These are phyloP conservation scores for Globisporangium mamillatum DNA, from an alignment of 352 stramenopile species.

Conservation along the genomic window DNA sequence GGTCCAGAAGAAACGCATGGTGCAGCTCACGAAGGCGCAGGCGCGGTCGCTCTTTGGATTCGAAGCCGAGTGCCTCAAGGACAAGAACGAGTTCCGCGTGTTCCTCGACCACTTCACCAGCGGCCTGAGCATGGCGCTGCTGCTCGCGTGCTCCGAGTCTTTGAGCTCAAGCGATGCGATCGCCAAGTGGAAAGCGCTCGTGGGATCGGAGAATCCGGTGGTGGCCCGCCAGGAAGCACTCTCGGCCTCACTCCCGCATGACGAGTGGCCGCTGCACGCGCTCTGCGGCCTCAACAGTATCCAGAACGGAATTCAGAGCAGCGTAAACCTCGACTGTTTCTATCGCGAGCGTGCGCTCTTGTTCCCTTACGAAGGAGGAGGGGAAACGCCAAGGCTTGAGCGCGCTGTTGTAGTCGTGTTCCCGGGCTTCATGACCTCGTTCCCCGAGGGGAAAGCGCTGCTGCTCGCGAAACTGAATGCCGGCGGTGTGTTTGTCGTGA, in stretches of 20 bases:
- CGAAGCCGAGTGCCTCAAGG: constrained; percentile 23
- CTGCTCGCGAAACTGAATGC: constrained; percentile 31
- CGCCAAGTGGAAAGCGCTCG: constrained; percentile 39
- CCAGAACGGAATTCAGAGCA: constrained; percentile 70
- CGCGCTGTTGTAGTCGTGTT: constrained; percentile 39
- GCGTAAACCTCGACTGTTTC: constrained; percentile 46
- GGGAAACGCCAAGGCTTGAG: constrained; percentile 20
- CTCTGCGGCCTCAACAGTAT: constrained; percentile 61
- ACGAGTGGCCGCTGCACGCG: constrained; percentile 63
- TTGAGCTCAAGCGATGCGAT: constrained; percentile 22
- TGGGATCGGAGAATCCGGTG: constrained; percentile 56
- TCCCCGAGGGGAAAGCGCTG: constrained; percentile 24
- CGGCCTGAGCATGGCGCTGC: constrained; percentile 59
- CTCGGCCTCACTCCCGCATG: constrained; percentile 25
- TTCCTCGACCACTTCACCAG: constrained; percentile 58
- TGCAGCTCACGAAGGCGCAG: constrained; percentile 40
- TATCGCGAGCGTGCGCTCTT: constrained; percentile 62
- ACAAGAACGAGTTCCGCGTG: constrained; percentile 25
- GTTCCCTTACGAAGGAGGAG: constrained; percentile 31
- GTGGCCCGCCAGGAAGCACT: constrained; percentile 42
- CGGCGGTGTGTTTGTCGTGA: constrained; percentile 15
- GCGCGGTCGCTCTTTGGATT: constrained; percentile 37
- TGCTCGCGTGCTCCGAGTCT: constrained; percentile 33
- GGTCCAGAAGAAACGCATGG: constrained; percentile 30
- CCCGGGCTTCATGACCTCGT: constrained; percentile 27